Evolutionary conservation across 129 eudicot genomes (phyloP).

Genomic region (Smallanthus sonchifolius): DNA sequence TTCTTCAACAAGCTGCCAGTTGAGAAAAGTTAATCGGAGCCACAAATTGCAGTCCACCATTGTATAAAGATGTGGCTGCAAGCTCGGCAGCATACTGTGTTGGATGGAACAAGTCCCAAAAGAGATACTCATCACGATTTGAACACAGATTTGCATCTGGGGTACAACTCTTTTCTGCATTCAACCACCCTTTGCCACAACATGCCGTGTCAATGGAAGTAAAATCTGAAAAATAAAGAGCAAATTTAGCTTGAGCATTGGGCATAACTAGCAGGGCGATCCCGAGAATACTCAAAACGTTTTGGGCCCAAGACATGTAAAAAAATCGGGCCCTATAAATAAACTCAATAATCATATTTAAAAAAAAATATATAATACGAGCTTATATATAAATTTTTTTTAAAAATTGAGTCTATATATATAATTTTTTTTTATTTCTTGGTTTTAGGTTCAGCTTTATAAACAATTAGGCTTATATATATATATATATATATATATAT

Average conservation of each 20-base stretch:
- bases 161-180: slow-evolving; percentile 46
- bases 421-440: too few species aligned
- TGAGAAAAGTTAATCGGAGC: slow-evolving; percentile 61
- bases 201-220: slow-evolving; percentile 50
- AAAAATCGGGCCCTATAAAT: too few species aligned
- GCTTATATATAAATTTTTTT: too few species aligned
- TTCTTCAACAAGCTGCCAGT: slow-evolving; percentile 30
- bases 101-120: slow-evolving; percentile 79
- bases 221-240: slow-evolving; percentile 36
- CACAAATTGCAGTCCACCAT: slow-evolving; percentile 40
- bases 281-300: too few species aligned
- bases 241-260: background rate
- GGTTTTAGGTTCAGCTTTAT: too few species aligned
- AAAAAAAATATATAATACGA: too few species aligned
- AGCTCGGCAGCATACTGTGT: slow-evolving; percentile 48
- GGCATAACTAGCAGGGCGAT: too few species aligned
- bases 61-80: slow-evolving; percentile 45
- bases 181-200: slow-evolving; percentile 58
- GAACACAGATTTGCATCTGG: slow-evolving; percentile 43
- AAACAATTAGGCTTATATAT: too few species aligned
- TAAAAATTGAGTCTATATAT: too few species aligned
- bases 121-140: slow-evolving; percentile 41
- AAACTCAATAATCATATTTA: too few species aligned
- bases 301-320: too few species aligned
- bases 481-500: too few species aligned